Conservation (phyloP, 2,329 filamentous ascomycete species). For the Drechslerella dactyloides region DNA sequence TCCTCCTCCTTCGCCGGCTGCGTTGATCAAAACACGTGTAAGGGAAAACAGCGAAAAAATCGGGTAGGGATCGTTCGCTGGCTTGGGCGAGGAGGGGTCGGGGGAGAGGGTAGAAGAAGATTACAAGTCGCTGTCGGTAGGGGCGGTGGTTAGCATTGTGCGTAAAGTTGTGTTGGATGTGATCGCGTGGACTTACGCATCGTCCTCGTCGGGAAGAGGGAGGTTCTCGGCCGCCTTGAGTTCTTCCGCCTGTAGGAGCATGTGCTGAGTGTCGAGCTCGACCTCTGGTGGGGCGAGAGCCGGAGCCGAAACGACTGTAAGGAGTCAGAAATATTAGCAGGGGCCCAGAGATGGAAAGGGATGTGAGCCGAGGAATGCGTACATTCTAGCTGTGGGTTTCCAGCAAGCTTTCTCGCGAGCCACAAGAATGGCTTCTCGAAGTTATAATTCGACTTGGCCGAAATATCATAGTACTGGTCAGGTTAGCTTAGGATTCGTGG, state of each 20-base stretch:
- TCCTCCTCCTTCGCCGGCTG: no score
- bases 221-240: conserved; percentile 79
- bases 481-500: not conserved
- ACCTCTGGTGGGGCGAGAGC: conserved; percentile 94
- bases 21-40: no score
- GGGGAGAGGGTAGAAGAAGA: conserved; percentile 20
- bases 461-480: conserved; percentile 90
- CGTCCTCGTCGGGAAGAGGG: conserved; percentile 94
- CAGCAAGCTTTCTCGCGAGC: conserved; percentile 97
- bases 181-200: conserved; percentile 62
- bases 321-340: conserved; percentile 2
- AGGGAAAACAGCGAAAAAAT: not conserved
- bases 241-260: conserved; percentile 84
- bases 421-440: conserved; percentile 99
- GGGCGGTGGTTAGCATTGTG: conserved; percentile 20
- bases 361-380: conserved; percentile 52
- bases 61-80: not conserved
- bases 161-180: not conserved
- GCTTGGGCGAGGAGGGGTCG: not conserved
- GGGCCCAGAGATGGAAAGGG: conserved; percentile 4
- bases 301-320: conserved; percentile 84
- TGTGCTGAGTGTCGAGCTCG: conserved; percentile 80
- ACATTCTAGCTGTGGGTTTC: conserved; percentile 82
- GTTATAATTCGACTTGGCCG: conserved; percentile 99
- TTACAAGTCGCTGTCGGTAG: conserved; percentile 53